Evolutionary conservation across 495 filamentous ascomycete species (phyloP).

Genomic region (Aspergillus taichungensis): DNA sequence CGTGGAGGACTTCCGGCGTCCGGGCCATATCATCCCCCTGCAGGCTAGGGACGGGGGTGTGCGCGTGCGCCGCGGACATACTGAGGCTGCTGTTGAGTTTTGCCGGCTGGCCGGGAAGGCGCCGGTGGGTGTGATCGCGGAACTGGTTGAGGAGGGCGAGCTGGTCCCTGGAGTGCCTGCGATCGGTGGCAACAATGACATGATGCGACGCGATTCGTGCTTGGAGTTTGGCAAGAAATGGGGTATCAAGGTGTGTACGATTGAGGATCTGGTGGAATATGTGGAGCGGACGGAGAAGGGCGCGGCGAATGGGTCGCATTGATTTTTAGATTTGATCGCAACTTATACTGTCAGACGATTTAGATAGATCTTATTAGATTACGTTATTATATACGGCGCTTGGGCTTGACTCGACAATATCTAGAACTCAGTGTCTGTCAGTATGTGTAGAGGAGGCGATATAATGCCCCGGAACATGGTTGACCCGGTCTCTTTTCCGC

Average conservation of each 20-base stretch:
- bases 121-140: conserved; percentile 73
- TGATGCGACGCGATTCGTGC: conserved; percentile 91
- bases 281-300: conserved; percentile 48
- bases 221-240: conserved; percentile 79
- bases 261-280: conserved; percentile 78
- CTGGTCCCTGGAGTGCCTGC: conserved; percentile 51
- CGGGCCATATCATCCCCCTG: conserved; percentile 87
- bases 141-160: conserved; percentile 74
- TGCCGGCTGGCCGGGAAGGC: conserved; percentile 69
- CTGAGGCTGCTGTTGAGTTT: conserved; percentile 85
- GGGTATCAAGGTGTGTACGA: conserved; percentile 90
- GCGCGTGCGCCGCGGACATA: conserved; percentile 70
- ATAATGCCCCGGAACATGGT: too few relatives aligned
- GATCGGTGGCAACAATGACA: conserved; percentile 54
- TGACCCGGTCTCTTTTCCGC: too few relatives aligned
- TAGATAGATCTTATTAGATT: too few relatives aligned
- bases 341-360: too few relatives aligned
- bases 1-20: conserved; percentile 59
- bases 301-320: conserved; percentile 31
- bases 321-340: conserved; percentile 1
- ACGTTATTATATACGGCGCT: background rate
- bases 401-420: background rate
- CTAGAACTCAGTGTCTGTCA: background rate
- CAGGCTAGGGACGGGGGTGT: conserved; percentile 75
- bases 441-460: background rate